Percentiles rank a stretch among this genome's conserved stretches.
These are phyloP conservation scores for Wickerhamomyces queroliae DNA, from an alignment of 805 yeast species.

Conservation along the genomic window DNA sequence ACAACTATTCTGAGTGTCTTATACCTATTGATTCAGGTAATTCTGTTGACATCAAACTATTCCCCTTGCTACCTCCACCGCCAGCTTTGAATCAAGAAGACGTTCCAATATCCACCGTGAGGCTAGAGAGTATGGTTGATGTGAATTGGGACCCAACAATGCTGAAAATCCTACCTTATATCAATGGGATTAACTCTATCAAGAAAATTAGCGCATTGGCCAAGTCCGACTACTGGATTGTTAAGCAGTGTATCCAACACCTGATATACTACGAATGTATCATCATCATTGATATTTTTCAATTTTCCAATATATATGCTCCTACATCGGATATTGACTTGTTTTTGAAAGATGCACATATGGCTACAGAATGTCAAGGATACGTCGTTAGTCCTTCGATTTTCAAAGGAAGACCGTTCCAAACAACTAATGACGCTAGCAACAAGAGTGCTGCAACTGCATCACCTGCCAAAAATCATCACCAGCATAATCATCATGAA, in stretches of 20 bases:
- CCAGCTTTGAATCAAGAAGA: conserved; percentile 71
- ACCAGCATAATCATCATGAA: conserved; percentile 2
- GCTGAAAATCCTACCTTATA: conserved; percentile 78
- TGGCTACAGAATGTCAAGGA: conserved; percentile 81
- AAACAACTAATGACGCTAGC: conserved; percentile 4
- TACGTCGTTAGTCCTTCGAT: conserved; percentile 53
- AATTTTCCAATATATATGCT: conserved; percentile 82
- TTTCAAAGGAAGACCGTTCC: conserved; percentile 29
- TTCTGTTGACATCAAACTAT: conserved; percentile 87
- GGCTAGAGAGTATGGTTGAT: conserved; percentile 66
- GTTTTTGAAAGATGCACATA: conserved; percentile 55
- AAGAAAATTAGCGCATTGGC: conserved; percentile 72
- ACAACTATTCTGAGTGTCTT: conserved; percentile 92
- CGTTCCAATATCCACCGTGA: conserved; percentile 89
- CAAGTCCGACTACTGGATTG: conserved; percentile 70
- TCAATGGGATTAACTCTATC: conserved; percentile 85
- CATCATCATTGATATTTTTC: conserved; percentile 79
- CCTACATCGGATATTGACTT: conserved; percentile 73
- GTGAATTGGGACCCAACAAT: conserved; percentile 97
- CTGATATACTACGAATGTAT: conserved; percentile 86
- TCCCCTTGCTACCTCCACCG: conserved; percentile 81
- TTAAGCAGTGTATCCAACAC: conserved; percentile 86
- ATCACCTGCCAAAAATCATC: conserved; percentile 1
- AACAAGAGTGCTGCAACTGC: conserved; percentile 2
- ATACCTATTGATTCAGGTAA: conserved; percentile 89